These are phyloP conservation scores for Penicillium sp. DNA, from an alignment of 2,329 filamentous ascomycete genomes.

Conservation along the genomic window DNA sequence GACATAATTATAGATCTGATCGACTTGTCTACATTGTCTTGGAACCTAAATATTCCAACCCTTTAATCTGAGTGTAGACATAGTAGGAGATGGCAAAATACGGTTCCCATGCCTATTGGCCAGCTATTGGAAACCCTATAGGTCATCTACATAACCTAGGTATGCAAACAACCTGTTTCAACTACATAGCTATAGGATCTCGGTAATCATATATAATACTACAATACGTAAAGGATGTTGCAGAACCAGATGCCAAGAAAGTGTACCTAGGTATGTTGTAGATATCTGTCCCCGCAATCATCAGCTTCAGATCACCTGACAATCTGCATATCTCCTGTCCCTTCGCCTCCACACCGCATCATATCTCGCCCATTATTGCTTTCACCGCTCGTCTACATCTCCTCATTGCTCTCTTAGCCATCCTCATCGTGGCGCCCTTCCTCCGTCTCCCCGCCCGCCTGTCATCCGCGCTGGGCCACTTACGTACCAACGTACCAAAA, in stretches of 20 bases:
- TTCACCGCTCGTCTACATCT: constrained; percentile 17
- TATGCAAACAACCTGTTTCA: background rate
- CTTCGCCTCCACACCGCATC: constrained; percentile 15
- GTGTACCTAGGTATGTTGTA: background rate
- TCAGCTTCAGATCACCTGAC: constrained; percentile 6
- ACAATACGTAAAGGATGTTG: background rate
- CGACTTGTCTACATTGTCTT: background rate
- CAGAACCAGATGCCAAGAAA: background rate
- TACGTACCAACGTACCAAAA: constrained; percentile 23
- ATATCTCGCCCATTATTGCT: constrained; percentile 12
- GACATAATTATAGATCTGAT: background rate
- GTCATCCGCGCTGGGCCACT: constrained; percentile 35
- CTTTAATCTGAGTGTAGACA: background rate
- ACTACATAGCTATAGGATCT: background rate
- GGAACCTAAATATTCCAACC: background rate
- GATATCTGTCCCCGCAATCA: constrained; percentile 4
- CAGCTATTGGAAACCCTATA: background rate
- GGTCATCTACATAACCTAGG: background rate
- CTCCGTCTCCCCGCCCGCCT: constrained; percentile 34
- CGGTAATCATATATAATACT: too few relatives aligned
- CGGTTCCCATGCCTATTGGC: too few relatives aligned
- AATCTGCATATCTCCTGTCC: background rate
- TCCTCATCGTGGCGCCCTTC: constrained; percentile 43
- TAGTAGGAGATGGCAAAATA: too few relatives aligned
- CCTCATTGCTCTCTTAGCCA: constrained; percentile 28